phyloP scores from a whole-genome alignment of 163 green algal genomes.

The Coccomyxa subellipsoidea region DNA sequence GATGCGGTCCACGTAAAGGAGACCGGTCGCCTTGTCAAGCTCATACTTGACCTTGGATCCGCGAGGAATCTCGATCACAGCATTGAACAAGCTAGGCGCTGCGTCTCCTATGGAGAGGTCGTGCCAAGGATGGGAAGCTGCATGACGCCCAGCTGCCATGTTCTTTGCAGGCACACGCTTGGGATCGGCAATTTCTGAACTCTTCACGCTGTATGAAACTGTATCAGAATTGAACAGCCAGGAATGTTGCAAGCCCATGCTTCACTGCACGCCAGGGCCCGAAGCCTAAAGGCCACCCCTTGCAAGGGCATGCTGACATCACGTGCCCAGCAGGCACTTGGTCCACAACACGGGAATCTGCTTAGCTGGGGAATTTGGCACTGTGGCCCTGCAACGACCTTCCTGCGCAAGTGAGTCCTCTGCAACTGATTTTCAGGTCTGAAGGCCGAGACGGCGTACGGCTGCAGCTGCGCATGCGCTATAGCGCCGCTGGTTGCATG shows the following conservation, averaged over 20 bases:
- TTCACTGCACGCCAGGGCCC: neutral
- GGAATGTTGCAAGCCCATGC: neutral
- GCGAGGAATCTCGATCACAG: slow-evolving; percentile 85
- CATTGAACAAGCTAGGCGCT: slow-evolving; percentile 59
- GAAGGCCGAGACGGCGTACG: too few relatives aligned
- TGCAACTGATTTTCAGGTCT: too few relatives aligned
- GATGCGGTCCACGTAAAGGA: slow-evolving; percentile 90
- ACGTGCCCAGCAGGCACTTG: neutral
- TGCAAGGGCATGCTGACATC: neutral
- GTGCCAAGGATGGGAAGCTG: slow-evolving; percentile 77
- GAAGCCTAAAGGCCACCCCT: neutral
- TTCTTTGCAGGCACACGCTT: neutral
- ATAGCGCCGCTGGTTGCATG: too few relatives aligned
- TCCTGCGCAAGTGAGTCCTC: too few relatives aligned
- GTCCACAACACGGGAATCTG: too few relatives aligned
- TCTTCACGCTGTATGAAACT: neutral
- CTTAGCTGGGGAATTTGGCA: too few relatives aligned
- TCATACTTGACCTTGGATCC: slow-evolving; percentile 91
- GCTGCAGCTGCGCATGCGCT: too few relatives aligned
- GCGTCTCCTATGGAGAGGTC: slow-evolving; percentile 74
- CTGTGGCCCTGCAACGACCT: too few relatives aligned
- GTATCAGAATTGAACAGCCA: neutral
- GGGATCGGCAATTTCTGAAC: neutral
- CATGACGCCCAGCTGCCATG: neutral
- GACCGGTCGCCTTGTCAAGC: slow-evolving; percentile 85